Conservation (phyloP, 2,329 filamentous ascomycete species). For the Lachnellula subtilissima region DNA sequence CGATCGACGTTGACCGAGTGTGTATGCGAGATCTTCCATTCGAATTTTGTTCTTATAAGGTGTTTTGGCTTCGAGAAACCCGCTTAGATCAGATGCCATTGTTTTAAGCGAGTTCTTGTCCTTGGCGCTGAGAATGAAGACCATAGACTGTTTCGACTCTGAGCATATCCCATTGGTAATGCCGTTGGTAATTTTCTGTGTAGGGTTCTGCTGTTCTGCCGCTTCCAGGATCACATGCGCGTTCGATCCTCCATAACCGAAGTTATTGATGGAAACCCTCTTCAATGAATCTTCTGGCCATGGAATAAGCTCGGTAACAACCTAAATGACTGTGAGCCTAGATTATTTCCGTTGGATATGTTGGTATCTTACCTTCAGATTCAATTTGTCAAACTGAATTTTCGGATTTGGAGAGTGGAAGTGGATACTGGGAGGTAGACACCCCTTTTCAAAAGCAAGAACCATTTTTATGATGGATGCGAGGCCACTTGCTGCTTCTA, state of each 20-base stretch:
- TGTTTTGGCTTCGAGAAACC: neutral
- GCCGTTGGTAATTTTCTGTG: too few species aligned
- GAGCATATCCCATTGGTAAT: too few species aligned
- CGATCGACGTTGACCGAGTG: slow-evolving; percentile 15
- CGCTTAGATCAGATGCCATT: neutral
- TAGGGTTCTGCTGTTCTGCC: too few species aligned
- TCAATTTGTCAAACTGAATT: neutral
- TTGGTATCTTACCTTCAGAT: neutral
- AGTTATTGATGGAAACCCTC: slow-evolving; percentile 31
- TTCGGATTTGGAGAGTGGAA: neutral
- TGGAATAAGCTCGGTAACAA: neutral
- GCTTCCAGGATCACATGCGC: slow-evolving; percentile 37
- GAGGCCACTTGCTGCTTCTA: slow-evolving; percentile 40
- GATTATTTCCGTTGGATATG: neutral
- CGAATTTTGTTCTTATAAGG: slow-evolving; percentile 1
- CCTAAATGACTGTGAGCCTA: too few species aligned
- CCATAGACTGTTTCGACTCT: neutral
- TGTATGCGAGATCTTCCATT: slow-evolving; percentile 12
- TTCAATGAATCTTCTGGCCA: neutral
- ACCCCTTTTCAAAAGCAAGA: slow-evolving; percentile 29
- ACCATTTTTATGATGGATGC: slow-evolving; percentile 41
- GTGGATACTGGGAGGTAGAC: slow-evolving; percentile 17
- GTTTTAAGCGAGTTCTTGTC: neutral
- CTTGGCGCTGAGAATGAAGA: neutral
- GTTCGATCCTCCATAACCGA: slow-evolving; percentile 42